These are phyloP conservation scores for Ganoderma lingzhi DNA, from an alignment of 1,284 basidiomycete species.

Conservation along the genomic window DNA sequence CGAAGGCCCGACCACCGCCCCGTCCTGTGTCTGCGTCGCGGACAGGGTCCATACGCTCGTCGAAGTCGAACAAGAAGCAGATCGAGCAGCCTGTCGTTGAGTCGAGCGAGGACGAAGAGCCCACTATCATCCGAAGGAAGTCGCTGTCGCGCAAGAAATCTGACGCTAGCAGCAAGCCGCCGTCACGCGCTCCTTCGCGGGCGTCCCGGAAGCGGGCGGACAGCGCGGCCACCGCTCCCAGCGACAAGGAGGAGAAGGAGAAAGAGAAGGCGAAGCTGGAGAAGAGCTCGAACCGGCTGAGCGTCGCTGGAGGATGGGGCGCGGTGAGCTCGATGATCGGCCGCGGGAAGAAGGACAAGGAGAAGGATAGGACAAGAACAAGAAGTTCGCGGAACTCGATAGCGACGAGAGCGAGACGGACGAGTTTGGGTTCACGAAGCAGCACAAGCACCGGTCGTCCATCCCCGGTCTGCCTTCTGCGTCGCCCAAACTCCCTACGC, in stretches of 20 bases:
- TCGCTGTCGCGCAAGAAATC: slow-evolving; percentile 49
- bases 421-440: slow-evolving; percentile 34
- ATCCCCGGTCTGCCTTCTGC: slow-evolving; percentile 40
- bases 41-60: slow-evolving; percentile 31
- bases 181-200: slow-evolving; percentile 63
- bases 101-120: slow-evolving; percentile 29
- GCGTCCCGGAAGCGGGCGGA: slow-evolving; percentile 64
- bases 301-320: slow-evolving; percentile 66
- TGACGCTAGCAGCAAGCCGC: slow-evolving; percentile 51
- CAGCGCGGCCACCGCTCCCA: slow-evolving; percentile 62
- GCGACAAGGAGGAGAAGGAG: slow-evolving; percentile 43
- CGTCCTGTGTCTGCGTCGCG: slow-evolving; percentile 26
- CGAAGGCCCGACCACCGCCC: slow-evolving; percentile 26
- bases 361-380: slow-evolving; percentile 49
- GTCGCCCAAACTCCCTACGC: slow-evolving; percentile 51
- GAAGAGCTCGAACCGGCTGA: slow-evolving; percentile 44
- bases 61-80: slow-evolving; percentile 23
- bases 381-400: slow-evolving; percentile 49
- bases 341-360: slow-evolving; percentile 62
- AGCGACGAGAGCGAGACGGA: slow-evolving; percentile 43
- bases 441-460: slow-evolving; percentile 21
- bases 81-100: slow-evolving; percentile 23
- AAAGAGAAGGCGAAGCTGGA: slow-evolving; percentile 42
- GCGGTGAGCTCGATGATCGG: slow-evolving; percentile 64
- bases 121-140: slow-evolving; percentile 38